phyloP scores from a whole-genome alignment of 1,284 basidiomycete genomes.

The Pascua guehoae region DNA sequence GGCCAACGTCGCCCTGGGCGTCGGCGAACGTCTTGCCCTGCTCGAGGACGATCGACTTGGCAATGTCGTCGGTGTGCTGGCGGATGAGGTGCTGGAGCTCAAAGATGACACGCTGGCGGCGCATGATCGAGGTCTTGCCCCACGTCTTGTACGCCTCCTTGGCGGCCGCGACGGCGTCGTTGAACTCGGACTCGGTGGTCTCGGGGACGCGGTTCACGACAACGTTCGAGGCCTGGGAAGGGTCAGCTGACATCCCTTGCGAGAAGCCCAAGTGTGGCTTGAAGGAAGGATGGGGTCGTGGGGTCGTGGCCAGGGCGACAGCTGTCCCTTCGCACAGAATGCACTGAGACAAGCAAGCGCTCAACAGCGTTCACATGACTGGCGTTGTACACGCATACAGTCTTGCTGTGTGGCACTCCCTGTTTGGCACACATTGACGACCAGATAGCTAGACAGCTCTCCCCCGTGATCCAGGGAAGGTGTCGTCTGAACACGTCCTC shows the following conservation, averaged over 20 bases:
- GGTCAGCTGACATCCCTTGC: background rate
- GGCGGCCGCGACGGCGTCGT: slow-evolving; percentile 78
- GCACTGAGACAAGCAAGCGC: background rate
- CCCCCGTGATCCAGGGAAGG: too few relatives aligned
- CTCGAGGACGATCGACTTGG: slow-evolving; percentile 67
- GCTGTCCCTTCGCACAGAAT: too few relatives aligned
- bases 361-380: too few relatives aligned
- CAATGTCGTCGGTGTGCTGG: slow-evolving; percentile 60
- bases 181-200: slow-evolving; percentile 77
- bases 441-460: too few relatives aligned
- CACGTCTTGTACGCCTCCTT: slow-evolving; percentile 85
- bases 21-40: slow-evolving; percentile 88
- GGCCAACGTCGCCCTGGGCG: slow-evolving; percentile 89
- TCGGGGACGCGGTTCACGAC: slow-evolving; percentile 85
- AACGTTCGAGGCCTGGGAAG: slow-evolving; percentile 59
- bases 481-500: background rate
- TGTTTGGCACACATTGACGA: background rate
- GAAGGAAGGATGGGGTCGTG: too few relatives aligned
- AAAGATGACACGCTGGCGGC: slow-evolving; percentile 82
- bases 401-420: background rate
- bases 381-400: too few relatives aligned
- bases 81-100: slow-evolving; percentile 82
- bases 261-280: too few relatives aligned
- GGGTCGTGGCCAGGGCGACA: slow-evolving; percentile 25
- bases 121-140: slow-evolving; percentile 79